Percentiles rank a stretch among this genome's conserved stretches.
These are phyloP conservation scores for Echinosophora koreensis DNA, from an alignment of 306 rosid species.

Conservation along the genomic window DNA sequence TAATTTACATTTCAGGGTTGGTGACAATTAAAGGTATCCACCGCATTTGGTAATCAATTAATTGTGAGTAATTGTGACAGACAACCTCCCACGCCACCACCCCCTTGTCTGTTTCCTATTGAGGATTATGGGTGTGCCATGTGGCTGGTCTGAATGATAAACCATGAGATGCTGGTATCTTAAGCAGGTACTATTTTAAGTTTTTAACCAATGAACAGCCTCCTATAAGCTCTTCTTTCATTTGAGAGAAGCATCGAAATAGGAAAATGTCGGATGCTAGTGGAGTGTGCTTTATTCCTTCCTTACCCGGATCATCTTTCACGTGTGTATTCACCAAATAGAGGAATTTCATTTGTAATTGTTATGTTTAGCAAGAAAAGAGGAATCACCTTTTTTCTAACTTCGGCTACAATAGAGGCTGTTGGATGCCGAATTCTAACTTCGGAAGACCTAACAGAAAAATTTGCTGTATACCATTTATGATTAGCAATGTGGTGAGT, in stretches of 20 bases:
- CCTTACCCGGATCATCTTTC: conserved; percentile 51
- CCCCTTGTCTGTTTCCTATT: conserved; percentile 18
- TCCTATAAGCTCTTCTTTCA: conserved; percentile 42
- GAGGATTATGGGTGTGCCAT: conserved; percentile 8
- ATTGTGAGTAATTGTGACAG: background rate
- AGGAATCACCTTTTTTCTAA: conserved; percentile 10
- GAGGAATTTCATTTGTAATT: conserved; percentile 8
- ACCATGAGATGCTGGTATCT: conserved; percentile 15
- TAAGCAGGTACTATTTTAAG: background rate
- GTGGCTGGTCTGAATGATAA: conserved; percentile 12
- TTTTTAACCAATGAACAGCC: conserved; percentile 19
- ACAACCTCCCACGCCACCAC: background rate
- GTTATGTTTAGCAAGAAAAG: conserved; percentile 5
- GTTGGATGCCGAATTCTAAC: conserved; percentile 51
- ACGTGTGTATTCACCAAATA: conserved; percentile 23
- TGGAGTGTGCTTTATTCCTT: conserved; percentile 67
- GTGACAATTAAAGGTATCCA: conserved; percentile 19
- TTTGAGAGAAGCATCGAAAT: conserved; percentile 45
- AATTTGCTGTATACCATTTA: conserved; percentile 34
- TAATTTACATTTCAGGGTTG: background rate
- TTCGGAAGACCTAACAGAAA: conserved; percentile 35
- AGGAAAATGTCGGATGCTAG: conserved; percentile 56
- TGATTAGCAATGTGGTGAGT: conserved; percentile 44
- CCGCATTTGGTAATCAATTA: conserved; percentile 17
- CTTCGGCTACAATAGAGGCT: conserved; percentile 35